Conservation (phyloP, 1,284 basidiomycete species). For the Neonothopanus nambi region DNA sequence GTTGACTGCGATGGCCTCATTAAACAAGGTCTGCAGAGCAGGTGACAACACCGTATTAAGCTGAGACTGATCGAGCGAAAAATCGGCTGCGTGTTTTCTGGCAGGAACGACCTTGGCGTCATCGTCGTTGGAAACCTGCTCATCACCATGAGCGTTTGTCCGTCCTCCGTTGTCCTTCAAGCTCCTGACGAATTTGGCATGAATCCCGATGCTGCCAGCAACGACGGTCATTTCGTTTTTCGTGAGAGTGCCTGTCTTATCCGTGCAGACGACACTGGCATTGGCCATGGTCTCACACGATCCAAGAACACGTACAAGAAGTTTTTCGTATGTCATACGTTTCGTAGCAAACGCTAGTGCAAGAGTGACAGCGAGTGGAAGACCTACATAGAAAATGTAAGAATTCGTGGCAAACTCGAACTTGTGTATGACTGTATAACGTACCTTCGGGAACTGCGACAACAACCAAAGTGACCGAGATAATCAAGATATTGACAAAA, state of each 20-base stretch:
- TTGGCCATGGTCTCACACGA: conserved; percentile 99
- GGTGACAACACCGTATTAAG: conserved; percentile 68
- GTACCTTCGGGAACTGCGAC: conserved; percentile 94
- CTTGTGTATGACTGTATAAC: conserved; percentile 14
- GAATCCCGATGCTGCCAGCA: conserved; percentile 90
- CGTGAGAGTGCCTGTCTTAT: conserved; percentile 94
- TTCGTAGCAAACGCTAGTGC: conserved; percentile 97
- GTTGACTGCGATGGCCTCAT: conserved; percentile 89
- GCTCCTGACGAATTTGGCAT: conserved; percentile 88
- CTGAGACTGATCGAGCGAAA: conserved; percentile 79
- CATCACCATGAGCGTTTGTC: conserved; percentile 70
- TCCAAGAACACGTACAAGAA: conserved; percentile 92
- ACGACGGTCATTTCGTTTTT: conserved; percentile 96
- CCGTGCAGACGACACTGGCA: conserved; percentile 93
- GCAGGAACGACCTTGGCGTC: conserved; percentile 21
- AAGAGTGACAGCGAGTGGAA: conserved; percentile 94
- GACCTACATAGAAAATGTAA: conserved; percentile 46
- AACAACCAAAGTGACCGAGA: conserved; percentile 92
- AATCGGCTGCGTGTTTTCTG: conserved; percentile 63
- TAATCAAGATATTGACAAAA: conserved; percentile 94
- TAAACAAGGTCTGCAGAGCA: conserved; percentile 71
- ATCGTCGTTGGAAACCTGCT: conserved; percentile 34
- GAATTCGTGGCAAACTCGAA: not conserved
- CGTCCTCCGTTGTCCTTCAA: conserved; percentile 76
- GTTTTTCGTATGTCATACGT: conserved; percentile 93